Base-by-base conservation (phyloP, 495 filamentous ascomycete species). In the Glarea lozoyensis region DNA sequence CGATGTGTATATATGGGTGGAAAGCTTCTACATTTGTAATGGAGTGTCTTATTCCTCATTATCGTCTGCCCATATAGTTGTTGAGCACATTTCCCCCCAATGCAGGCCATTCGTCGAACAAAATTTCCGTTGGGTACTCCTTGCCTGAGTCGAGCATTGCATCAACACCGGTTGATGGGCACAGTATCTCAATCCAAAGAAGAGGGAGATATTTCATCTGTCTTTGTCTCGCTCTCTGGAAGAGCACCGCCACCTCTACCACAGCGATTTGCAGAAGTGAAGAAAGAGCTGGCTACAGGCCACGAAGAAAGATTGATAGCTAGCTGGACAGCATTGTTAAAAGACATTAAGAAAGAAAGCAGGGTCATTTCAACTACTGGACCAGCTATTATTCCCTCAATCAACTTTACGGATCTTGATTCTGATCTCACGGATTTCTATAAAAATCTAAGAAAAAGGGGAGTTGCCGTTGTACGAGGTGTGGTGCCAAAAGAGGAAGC, bases 221-320 rank as follows among this genome's bases (percentile, higher is more conserved):
- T 87, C 4, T 94, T 94, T 43, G 82, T 81, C 2, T 88, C 84
- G 13, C 68, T 94, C 20, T 85, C 84, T 0, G 83, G 85, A 11
- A 67, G 70, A 22, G 61, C 72, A 15, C 67, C 74, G 3, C 57
- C 72, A 30, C 82, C 84, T 3, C 69, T 94, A 1, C 80, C 84
- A 0, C 58, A 74, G 30, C 73, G 86, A 4, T 95, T 86, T 54
- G 77, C 78, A 16, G 68, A 82, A n/a, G 65, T 92, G n/a, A 95
- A 94, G 52, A 53, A 54, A 7, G 56, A 65, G 2, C 64, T 90
- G 2, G 76, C 85, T 15, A 43, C 60, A 7, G 80, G 79, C 9
- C 73, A 77, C 54, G 80, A 86, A 56, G 66, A 75, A 9, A 65
- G 62, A 1, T 42, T 95, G 11, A 60, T 66, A 21, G 63, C 67